phyloP scores from a whole-genome alignment of 2,329 filamentous ascomycete species.

The Phaeoacremonium minimum region DNA sequence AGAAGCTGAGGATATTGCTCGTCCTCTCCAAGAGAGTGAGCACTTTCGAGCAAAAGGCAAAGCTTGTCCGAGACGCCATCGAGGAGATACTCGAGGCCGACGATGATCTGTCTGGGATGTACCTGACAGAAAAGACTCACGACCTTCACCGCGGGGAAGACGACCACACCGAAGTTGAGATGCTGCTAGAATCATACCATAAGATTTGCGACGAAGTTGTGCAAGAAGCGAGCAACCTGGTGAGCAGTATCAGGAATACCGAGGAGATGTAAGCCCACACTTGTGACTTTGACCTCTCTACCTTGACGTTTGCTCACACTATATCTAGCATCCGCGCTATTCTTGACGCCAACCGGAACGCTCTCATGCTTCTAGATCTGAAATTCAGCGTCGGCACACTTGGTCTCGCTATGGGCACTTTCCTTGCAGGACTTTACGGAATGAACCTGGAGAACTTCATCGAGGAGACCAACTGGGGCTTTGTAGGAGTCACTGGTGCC shows the following conservation, averaged over 20 bases:
- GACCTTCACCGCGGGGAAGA: conserved; percentile 71
- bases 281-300: neutral
- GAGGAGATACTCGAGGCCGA: conserved; percentile 94
- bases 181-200: conserved; percentile 94
- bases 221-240: conserved; percentile 87
- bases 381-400: conserved; percentile 95
- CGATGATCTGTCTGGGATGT: conserved; percentile 93
- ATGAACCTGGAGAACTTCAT: conserved; percentile 99
- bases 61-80: conserved; percentile 88
- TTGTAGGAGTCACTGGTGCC: conserved; percentile 66
- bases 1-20: conserved; percentile 85
- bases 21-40: conserved; percentile 94
- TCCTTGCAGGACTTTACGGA: conserved; percentile 96
- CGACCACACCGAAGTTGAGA: conserved; percentile 94
- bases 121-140: conserved; percentile 80
- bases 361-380: conserved; percentile 93
- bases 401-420: conserved; percentile 90
- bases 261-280: conserved; percentile 81
- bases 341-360: conserved; percentile 95
- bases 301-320: conserved; percentile 15
- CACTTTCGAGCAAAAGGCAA: conserved; percentile 95
- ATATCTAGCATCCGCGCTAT: conserved; percentile 79
- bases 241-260: conserved; percentile 93
- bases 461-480: conserved; percentile 87
- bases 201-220: conserved; percentile 98